Percentiles rank a stretch among this genome's conserved stretches.
Evolutionary conservation across 805 yeast genomes (phyloP).

Genomic region (Brettanomyces custersianus): DNA sequence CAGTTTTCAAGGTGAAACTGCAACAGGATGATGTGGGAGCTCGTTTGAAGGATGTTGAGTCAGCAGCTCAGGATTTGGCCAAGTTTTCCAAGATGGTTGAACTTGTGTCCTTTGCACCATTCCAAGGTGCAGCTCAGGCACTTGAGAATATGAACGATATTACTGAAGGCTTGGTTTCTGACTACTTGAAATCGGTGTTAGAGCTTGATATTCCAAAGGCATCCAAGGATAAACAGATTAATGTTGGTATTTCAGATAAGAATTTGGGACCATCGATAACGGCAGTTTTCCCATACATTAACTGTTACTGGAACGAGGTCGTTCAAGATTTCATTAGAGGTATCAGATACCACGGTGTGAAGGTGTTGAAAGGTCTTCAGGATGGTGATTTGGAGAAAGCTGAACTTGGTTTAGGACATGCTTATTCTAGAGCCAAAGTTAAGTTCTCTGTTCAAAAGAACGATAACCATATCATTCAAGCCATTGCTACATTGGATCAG

Average conservation of each 20-base stretch:
- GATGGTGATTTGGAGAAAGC: constrained; percentile 96
- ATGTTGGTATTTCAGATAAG: constrained; percentile 87
- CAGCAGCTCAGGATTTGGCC: constrained; percentile 75
- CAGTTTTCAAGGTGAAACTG: constrained; percentile 84
- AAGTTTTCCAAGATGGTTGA: constrained; percentile 88
- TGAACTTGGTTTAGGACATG: constrained; percentile 97
- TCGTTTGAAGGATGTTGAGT: constrained; percentile 88
- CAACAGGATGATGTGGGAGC: constrained; percentile 94
- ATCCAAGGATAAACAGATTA: constrained; percentile 55
- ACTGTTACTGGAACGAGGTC: constrained; percentile 82
- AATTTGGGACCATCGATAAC: constrained; percentile 95
- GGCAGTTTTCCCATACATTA: constrained; percentile 81
- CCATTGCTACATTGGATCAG: constrained; percentile 94
- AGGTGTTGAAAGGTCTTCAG: constrained; percentile 83
- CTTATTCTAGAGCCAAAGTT: constrained; percentile 97
- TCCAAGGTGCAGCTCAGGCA: constrained; percentile 99
- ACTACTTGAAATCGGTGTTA: constrained; percentile 78
- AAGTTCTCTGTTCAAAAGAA: constrained; percentile 98
- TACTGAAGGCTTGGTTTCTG: constrained; percentile 93
- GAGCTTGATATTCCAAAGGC: constrained; percentile 87
- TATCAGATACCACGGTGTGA: constrained; percentile 81
- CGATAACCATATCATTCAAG: constrained; percentile 98
- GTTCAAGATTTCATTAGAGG: constrained; percentile 96
- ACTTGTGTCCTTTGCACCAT: constrained; percentile 92
- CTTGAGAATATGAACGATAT: constrained; percentile 96